These are phyloP conservation scores for Leccinum rimulosum DNA, from an alignment of 768 basidiomycete species.

Conservation along the genomic window DNA sequence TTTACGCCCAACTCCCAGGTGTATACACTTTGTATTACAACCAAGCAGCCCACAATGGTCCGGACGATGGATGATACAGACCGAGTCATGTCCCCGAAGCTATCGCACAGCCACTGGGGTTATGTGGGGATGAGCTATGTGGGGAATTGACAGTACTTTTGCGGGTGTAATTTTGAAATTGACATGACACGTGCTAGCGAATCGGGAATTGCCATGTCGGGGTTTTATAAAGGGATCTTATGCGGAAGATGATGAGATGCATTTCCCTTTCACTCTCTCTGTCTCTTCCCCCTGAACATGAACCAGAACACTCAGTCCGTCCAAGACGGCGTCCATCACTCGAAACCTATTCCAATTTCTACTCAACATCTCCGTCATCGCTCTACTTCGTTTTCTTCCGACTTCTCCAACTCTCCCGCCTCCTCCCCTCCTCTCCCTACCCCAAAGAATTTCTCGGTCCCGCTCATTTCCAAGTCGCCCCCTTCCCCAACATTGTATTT, in stretches of 20 bases:
- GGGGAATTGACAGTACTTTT: constrained; percentile 12
- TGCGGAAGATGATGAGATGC: neutral
- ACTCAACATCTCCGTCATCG: constrained; percentile 47
- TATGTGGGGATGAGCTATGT: neutral
- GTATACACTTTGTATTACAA: neutral
- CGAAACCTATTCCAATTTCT: constrained; percentile 64
- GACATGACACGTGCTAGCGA: constrained; percentile 17
- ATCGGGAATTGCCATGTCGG: constrained; percentile 29
- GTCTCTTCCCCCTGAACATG: constrained; percentile 14
- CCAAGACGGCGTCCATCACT: constrained; percentile 43
- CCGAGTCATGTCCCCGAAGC: neutral
- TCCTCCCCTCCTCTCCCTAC: constrained; percentile 54
- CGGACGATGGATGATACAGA: neutral
- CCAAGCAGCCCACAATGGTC: neutral
- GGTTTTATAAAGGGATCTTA: constrained; percentile 22
- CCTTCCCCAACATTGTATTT: constrained; percentile 74
- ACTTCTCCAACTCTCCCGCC: constrained; percentile 52
- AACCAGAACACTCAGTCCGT: constrained; percentile 2
- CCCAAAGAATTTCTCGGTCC: constrained; percentile 41
- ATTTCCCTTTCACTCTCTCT: neutral
- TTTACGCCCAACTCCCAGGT: constrained; percentile 12
- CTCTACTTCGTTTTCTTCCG: constrained; percentile 62
- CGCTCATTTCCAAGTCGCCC: constrained; percentile 50
- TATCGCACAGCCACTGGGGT: constrained; percentile 2
- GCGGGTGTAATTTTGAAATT: constrained; percentile 14